phyloP scores from a whole-genome alignment of 2,329 filamentous ascomycete genomes.

The Nectriaceae sp. region DNA sequence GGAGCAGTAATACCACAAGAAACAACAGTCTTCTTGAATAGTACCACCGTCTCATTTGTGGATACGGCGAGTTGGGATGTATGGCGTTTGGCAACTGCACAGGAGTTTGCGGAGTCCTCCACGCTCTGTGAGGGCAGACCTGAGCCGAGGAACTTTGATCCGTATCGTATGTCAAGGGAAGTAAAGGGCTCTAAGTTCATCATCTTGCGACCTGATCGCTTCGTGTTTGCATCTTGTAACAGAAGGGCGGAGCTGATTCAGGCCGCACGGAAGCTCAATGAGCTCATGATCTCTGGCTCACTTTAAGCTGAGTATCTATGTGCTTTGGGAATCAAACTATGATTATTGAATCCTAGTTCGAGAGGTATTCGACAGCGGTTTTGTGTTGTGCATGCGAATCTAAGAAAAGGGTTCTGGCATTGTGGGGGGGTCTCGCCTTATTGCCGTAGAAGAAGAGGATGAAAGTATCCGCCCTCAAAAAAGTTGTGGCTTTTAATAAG shows the following conservation, averaged over 20 bases:
- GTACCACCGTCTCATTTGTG: neutral
- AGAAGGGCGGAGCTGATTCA: neutral
- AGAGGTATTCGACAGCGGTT: too few relatives aligned
- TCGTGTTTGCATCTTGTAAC: slow-evolving; percentile 13
- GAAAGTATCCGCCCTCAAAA: too few relatives aligned
- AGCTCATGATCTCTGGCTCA: too few relatives aligned
- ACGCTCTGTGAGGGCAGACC: slow-evolving; percentile 6
- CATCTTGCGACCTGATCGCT: slow-evolving; percentile 13
- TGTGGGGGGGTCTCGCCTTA: too few relatives aligned
- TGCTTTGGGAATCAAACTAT: too few relatives aligned
- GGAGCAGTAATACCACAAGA: slow-evolving; percentile 1
- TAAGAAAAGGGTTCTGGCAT: too few relatives aligned
- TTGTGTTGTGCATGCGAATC: too few relatives aligned
- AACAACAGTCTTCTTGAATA: slow-evolving; percentile 1
- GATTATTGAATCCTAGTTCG: too few relatives aligned
- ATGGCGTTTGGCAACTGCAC: slow-evolving; percentile 3
- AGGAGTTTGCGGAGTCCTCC: slow-evolving; percentile 4
- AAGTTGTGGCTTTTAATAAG: too few relatives aligned
- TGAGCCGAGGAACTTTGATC: slow-evolving; percentile 4
- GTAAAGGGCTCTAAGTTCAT: slow-evolving; percentile 4
- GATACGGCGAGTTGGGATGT: neutral
- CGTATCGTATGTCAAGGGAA: slow-evolving; percentile 4
- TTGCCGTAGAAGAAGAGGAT: too few relatives aligned
- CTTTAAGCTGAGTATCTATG: too few relatives aligned
- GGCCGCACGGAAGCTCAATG: neutral